A percentile compares a stretch with the other conserved stretches of the same genome.
phyloP scores from a whole-genome alignment of 352 stramenopile genomes.

The Phytophthora sansomeana region DNA sequence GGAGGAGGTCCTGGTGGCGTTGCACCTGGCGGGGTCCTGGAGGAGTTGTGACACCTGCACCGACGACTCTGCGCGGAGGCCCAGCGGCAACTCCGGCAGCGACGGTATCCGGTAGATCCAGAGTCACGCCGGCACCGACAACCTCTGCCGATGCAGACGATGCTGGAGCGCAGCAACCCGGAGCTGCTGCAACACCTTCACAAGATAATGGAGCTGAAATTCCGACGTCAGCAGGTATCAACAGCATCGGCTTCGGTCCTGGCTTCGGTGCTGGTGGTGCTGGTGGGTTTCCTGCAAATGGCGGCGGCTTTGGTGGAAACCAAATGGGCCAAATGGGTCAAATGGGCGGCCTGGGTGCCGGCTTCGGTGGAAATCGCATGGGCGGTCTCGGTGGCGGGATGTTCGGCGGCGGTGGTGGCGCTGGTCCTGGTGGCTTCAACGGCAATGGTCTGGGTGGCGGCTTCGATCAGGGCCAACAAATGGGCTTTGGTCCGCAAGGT shows the following conservation, averaged over 20 bases:
- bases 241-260: slow-evolving; percentile 9
- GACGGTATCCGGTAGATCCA: slow-evolving; percentile 12
- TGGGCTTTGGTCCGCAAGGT: slow-evolving; percentile 21
- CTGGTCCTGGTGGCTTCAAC: neutral
- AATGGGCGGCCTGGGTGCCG: neutral
- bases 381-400: neutral
- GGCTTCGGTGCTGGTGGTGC: slow-evolving; percentile 4
- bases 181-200: neutral
- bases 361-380: slow-evolving; percentile 25
- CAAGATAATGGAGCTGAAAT: neutral
- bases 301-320: slow-evolving; percentile 7
- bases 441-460: slow-evolving; percentile 4
- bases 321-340: neutral
- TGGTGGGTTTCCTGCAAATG: slow-evolving; percentile 5
- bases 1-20: slow-evolving; percentile 4
- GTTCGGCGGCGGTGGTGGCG: neutral
- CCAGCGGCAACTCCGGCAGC: slow-evolving; percentile 27
- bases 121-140: slow-evolving; percentile 30
- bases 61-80: too few relatives aligned
- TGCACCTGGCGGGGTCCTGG: neutral
- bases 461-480: neutral
- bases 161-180: slow-evolving; percentile 15
- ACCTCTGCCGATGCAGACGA: neutral
- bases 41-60: too few relatives aligned
- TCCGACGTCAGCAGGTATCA: neutral